A percentile compares a stretch with the other conserved stretches of the same genome.
Evolutionary conservation across 2,329 filamentous ascomycete genomes (phyloP).

Genomic region (Acrodontium crateriforme): DNA sequence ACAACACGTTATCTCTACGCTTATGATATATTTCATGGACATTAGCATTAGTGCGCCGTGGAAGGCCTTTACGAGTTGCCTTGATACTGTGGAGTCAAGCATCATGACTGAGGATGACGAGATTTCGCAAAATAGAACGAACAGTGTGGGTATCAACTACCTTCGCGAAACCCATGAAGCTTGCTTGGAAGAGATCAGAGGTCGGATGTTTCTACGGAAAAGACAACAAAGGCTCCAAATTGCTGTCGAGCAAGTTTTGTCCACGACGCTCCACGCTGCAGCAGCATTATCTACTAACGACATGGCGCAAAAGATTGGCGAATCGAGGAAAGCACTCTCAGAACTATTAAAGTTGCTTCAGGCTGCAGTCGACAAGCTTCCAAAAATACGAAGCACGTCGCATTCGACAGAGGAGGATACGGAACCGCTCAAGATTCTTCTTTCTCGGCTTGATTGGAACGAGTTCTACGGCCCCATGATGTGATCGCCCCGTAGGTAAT

Average conservation of each 20-base stretch:
- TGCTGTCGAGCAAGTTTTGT: conserved; percentile 15
- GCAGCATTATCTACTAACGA: conserved; percentile 3
- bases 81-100: conserved; percentile 48
- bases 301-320: neutral
- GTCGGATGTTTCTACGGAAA: conserved; percentile 18
- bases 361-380: conserved; percentile 7
- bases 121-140: too few species aligned
- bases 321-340: too few species aligned
- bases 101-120: conserved; percentile 34
- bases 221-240: conserved; percentile 14
- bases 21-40: conserved; percentile 70
- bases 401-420: conserved; percentile 5
- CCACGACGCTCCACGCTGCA: conserved; percentile 11
- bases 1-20: conserved; percentile 60
- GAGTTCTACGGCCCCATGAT: conserved; percentile 4
- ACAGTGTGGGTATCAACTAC: conserved; percentile 10
- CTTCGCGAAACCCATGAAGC: conserved; percentile 15
- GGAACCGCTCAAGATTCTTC: conserved; percentile 8
- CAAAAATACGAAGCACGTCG: conserved; percentile 4
- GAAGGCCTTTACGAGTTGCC: conserved; percentile 51
- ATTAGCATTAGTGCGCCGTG: conserved; percentile 62
- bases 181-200: conserved; percentile 17
- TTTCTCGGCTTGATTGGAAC: conserved; percentile 11
- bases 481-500: too few species aligned
- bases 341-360: conserved; percentile 6